These are phyloP conservation scores for Apium graveolens DNA, from an alignment of 129 eudicot genomes.

Conservation along the genomic window DNA sequence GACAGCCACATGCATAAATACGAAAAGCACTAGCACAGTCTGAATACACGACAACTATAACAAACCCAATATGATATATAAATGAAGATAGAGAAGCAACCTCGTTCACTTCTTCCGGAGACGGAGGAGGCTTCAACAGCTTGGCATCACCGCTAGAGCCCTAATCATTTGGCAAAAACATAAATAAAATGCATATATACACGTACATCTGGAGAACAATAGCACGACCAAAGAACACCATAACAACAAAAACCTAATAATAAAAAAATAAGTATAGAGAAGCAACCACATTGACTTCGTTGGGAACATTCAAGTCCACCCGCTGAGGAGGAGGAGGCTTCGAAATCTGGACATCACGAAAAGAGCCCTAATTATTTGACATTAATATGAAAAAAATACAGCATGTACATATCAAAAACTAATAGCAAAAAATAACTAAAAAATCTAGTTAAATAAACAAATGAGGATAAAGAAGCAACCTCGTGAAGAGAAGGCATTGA, in stretches of 20 bases:
- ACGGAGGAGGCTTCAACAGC: neutral
- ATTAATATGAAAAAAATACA: too few species aligned
- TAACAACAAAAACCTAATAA: neutral
- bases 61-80: neutral
- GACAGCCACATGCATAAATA: too few species aligned
- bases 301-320: neutral
- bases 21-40: neutral
- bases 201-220: neutral
- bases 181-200: neutral
- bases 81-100: conserved; percentile 15
- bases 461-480: neutral
- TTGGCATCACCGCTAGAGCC: neutral
- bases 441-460: too few species aligned
- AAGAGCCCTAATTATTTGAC: neutral
- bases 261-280: neutral
- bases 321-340: neutral
- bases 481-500: neutral
- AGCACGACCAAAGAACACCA: neutral
- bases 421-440: too few species aligned
- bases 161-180: neutral
- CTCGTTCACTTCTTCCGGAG: conserved; percentile 67
- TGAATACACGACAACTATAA: neutral
- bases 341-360: neutral
- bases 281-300: neutral
- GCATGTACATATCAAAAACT: too few species aligned